Evolutionary conservation across 352 stramenopile genomes (phyloP), one percentile per base, ranked within the genome.

Genomic region (Pythium graminicola): DNA sequence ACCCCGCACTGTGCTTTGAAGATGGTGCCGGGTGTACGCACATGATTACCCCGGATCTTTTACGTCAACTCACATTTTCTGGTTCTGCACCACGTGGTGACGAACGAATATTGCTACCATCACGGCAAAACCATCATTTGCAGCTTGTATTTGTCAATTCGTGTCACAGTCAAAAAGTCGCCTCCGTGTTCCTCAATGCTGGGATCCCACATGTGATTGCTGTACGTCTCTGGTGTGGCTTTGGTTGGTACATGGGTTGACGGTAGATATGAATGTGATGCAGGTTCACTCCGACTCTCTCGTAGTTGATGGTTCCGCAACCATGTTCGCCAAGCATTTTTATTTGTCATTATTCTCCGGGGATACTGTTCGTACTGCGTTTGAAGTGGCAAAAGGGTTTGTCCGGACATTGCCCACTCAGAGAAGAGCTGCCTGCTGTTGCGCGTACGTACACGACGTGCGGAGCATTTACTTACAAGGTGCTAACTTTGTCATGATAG

Each of bases 151-250:
- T 89, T 62, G 79, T 92, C 31, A 92, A 88, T 49, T 85, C 81
- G 7, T 92, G 89, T 36, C 80, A 94, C 59, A 94, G 81, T 44
- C 73, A 96, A 56, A 76, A 77, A 35, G 81, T 89, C n/a, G 89
- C 86, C 2, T 82, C 79, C 2, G 84, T 93, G 1, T 96, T 97
- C 42, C 65, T 95, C 29, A 81, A 89, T 27, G 88, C 86, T 2
- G 89, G 87, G 6, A 92, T 97, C 29, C 85, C 82, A 2, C 86
- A 97, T 55, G 86, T 97, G 7, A 82, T 97, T n/a, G 87, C 86
- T 6, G 81, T 95, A 63, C 20, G 69, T 31, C n/a, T 38, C 20
- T 31, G 23, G 17, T 39, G 8, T 14, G 33, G 5, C 32, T 0
- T 32, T 33, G 22, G 17, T 11, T n/a, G 10, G 24, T 11, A 22